Evolutionary conservation across 108 stramenopile species (phyloP).

Genomic region (Parietichytrium sp.): DNA sequence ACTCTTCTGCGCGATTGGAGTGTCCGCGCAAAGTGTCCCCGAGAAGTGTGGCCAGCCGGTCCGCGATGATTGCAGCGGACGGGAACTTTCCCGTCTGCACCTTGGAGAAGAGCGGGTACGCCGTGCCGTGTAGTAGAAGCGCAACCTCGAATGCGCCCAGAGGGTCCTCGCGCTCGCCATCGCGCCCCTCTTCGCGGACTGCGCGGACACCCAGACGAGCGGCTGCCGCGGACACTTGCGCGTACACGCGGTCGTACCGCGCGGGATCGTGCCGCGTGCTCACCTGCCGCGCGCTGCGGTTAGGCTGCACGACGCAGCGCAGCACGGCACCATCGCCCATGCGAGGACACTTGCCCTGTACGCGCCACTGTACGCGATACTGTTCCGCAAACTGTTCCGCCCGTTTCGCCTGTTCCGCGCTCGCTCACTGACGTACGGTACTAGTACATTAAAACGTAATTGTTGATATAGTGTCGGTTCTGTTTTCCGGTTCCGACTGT

Average conservation of each 20-base stretch:
- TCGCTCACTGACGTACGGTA: too few relatives aligned
- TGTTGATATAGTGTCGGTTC: too few relatives aligned
- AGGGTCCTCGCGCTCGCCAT: neutral
- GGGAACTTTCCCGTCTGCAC: conserved; percentile 3
- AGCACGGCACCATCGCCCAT: too few relatives aligned
- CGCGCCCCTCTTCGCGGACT: neutral
- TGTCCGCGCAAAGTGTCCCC: neutral
- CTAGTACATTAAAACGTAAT: too few relatives aligned
- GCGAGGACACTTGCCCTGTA: too few relatives aligned
- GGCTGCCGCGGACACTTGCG: neutral
- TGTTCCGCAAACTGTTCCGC: too few relatives aligned
- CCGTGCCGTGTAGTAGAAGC: neutral
- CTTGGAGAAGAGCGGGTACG: neutral
- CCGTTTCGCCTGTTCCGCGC: too few relatives aligned
- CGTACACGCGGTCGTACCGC: neutral
- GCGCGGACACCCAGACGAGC: too few relatives aligned
- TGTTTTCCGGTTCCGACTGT: too few relatives aligned
- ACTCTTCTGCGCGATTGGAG: too few relatives aligned
- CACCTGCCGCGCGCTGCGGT: neutral
- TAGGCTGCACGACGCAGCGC: neutral
- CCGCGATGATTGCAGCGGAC: neutral
- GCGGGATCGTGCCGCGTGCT: conserved; percentile 5
- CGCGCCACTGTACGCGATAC: too few relatives aligned
- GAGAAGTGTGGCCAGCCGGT: conserved; percentile 1
- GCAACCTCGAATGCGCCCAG: conserved; percentile 7